These are phyloP conservation scores for Aspergillus spinulosporus DNA, from an alignment of 2,329 filamentous ascomycete species.

Conservation along the genomic window DNA sequence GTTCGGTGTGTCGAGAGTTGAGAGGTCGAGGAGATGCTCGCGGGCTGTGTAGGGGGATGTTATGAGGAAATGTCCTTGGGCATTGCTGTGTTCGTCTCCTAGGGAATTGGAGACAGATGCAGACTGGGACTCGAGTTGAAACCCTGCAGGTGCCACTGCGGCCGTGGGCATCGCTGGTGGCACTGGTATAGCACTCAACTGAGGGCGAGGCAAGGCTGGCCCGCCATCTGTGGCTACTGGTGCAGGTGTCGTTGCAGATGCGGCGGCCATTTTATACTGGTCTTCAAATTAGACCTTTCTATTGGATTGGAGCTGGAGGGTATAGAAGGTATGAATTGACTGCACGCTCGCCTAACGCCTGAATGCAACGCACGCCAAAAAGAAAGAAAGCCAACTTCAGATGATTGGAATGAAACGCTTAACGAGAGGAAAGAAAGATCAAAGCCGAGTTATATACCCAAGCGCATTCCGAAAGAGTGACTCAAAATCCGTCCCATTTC, in stretches of 20 bases:
- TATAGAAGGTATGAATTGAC: not conserved
- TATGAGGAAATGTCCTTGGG: slow-evolving; percentile 41
- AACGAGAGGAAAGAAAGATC: not conserved
- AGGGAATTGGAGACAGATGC: slow-evolving; percentile 10
- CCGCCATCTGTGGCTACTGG: not conserved
- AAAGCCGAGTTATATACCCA: not conserved
- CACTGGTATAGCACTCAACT: slow-evolving; percentile 6
- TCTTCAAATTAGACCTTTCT: not conserved
- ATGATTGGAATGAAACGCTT: not conserved
- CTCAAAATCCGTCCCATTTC: slow-evolving; percentile 1
- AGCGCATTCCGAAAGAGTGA: slow-evolving; percentile 4
- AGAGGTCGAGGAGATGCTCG: slow-evolving; percentile 71
- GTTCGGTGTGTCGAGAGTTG: slow-evolving; percentile 64
- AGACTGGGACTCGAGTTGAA: not conserved
- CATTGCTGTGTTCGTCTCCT: not conserved
- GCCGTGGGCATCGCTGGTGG: not conserved
- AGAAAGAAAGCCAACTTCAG: not conserved
- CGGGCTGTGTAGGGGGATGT: slow-evolving; percentile 74
- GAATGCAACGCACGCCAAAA: not conserved
- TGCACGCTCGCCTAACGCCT: slow-evolving; percentile 4
- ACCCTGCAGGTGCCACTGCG: not conserved
- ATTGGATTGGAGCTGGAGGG: not conserved
- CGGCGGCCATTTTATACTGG: slow-evolving; percentile 13
- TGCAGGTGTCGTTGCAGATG: not conserved
- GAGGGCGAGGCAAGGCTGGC: not conserved